Base-by-base conservation (phyloP, 768 basidiomycete species). In the Kwoniella europaea region DNA sequence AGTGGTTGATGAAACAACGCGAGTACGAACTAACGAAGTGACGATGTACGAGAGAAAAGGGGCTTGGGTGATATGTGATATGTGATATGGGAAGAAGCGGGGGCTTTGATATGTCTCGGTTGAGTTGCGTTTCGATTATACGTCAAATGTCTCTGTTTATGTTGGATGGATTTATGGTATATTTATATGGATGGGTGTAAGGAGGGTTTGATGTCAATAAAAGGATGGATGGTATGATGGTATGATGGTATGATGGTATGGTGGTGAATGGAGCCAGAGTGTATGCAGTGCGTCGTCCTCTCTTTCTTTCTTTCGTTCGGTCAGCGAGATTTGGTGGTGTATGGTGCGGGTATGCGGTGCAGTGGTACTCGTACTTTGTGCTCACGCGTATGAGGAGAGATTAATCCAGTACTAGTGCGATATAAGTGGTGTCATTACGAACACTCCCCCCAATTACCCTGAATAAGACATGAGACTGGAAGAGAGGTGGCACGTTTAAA, bases 81-180 rank as follows among this genome's bases (percentile, higher is more conserved):
- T 46, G 44, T n/a, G 54, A 55, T 35, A 35, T 35, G 35, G 35
- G 35, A 55, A 55, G 54, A 22, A n/a, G 54, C 54, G 15, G 54
- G 54, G 54, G 18, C 20, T 18, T 55, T 55, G n/a, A 12, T 18
- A 55, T 55, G 54, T 55, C 54, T 55, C 54, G 54, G 54, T 55
- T 52, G 50, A 16, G 50, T 52, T 55, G 10, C 24, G 20, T 55
- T 24, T 55, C 12, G 15, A 22, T 24, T 55, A n/a, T 55, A 6
- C 35, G 35, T 35, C 35, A 35, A 1, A 35, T 35, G 35, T 35
- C 20, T 55, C 24, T 13, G 15, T 18, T 18, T 24, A 4, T 55
- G 16, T 55, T n/a, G 54, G 16, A 15, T 52, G 16, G 50, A 52
- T 55, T 55, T 10, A 55, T n/a, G 15, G 10, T 55, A 35, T 35